Base-by-base conservation (phyloP, 2,329 filamentous ascomycete genomes). In the Calonectria leucothoes region DNA sequence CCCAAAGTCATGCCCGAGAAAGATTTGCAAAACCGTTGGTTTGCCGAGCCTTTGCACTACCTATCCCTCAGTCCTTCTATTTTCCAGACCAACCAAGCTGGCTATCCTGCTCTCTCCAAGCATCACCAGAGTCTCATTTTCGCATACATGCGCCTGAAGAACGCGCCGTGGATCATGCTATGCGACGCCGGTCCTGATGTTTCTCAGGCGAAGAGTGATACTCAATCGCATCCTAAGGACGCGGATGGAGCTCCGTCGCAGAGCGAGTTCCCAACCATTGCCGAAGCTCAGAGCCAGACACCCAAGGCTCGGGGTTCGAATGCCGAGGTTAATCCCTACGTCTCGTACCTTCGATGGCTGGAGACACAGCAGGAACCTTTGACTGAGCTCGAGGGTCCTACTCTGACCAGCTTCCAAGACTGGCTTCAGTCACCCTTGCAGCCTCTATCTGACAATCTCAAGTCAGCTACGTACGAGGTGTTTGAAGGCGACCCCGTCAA, bases 401-500 rank as follows among this genome's bases (percentile, higher is more conserved):
- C 88, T 1, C 82, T 92, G 70, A 88, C 86, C 6, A 90, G 86
- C 78, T 90, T 92, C 91, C 97, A 99, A 81, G 97, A 99, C 83
- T 99, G 97, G 89, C 89, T 99, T 14, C 97, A 99, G 83, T 96
- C 96, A 2, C 97, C 97, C 3, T 88, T 99, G 49, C 97, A 99
- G 83, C 97, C 97, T 0, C 89, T 99, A 17, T 96, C 96, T 0
- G 97, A 99, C 84, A 99, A 99, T 79, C 89, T 99, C 17, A 97
- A 99, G 83, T 98, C 95, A 59, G 94, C 98, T 51, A 99, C 97
- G 0, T 99, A 99, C 83, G 97, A 99, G 82, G 96, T 98, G 2
- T 99, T 99, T 81, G 97, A 99, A 83, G 97, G 97, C 78, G 97
- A 99, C 76, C 97, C 97, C 0, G 94, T 99, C 85, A 99, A 99